phyloP scores from a whole-genome alignment of 2,329 filamentous ascomycete genomes.

The Stenocarpella maydis region DNA sequence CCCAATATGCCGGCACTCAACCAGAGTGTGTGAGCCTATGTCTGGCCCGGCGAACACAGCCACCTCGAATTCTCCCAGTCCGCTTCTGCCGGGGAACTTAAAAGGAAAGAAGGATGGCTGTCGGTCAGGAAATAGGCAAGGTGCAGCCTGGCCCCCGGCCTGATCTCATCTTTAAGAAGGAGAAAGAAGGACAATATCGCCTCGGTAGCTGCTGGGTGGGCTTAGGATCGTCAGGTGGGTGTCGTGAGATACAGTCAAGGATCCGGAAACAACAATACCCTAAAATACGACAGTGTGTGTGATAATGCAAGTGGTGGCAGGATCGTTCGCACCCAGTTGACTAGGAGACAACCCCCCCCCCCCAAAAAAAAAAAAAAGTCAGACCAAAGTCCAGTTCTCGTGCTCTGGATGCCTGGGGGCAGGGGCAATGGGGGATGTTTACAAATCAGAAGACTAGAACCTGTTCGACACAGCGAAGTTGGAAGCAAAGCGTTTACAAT shows the following conservation, averaged over 20 bases:
- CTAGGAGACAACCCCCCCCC: no score
- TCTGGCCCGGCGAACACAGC: not conserved
- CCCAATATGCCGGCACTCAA: not conserved
- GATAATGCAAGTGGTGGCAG: not conserved
- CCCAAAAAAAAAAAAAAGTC: not conserved
- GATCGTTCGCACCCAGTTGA: not conserved
- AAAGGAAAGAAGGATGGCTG: no score
- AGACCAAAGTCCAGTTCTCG: not conserved
- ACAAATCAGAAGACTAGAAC: not conserved
- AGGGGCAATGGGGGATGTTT: no score
- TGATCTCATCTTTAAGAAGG: no score
- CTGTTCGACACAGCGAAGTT: not conserved
- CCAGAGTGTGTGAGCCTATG: not conserved
- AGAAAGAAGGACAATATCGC: no score
- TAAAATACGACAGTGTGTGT: not conserved
- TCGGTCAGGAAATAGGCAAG: not conserved
- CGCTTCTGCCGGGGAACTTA: no score
- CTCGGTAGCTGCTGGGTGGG: no score
- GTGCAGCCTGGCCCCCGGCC: not conserved
- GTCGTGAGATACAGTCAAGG: no score
- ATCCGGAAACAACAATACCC: not conserved
- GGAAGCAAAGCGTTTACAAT: constrained; percentile 22
- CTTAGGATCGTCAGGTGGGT: no score
- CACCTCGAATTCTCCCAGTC: no score
- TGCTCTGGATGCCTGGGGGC: no score